Base-by-base conservation (phyloP, 371 early-diverging fungal species). In the Apophysomyces trapeziformis region DNA sequence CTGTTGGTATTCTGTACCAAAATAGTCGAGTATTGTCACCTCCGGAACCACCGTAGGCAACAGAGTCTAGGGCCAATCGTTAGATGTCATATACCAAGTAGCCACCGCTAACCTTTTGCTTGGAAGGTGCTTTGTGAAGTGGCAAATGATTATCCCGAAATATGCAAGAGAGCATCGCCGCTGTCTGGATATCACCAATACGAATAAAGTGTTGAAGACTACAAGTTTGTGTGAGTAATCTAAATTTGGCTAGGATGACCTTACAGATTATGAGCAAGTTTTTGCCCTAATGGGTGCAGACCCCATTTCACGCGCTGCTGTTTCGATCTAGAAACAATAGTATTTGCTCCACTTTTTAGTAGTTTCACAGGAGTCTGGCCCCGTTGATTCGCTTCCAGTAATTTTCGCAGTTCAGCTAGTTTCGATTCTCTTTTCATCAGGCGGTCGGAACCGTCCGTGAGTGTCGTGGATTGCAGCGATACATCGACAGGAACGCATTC, bases 161-260 rank as follows among this genome's bases (percentile, higher is more conserved):
- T 9, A 91, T 89, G 68, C 95, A 95, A 2, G 90, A 81, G 6
- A 96, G 76, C 74, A 96, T 78, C 0, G 95, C 94, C 50, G 92
- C 83, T 46, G 92, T 92, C 72, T 96, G 96, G 36, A 93, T 83
- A 76, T 96, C 95, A 7, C 93, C 92, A 46, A 83, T 77, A 6
- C 71, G 69, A 66, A 88, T 85, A 67, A 90, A 84, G 66, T 90
- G 85, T 0, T 83, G 70, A 37, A 94, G 70, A 38, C 92, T 93
- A 74, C 21, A 38, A n/a, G 3, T 21, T 50, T 21, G 4, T 50
- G 21, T 50, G 21, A 50, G 21, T 56, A 5, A 56, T 37, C 13
- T 36, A 38, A 16, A 56, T 18, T 46, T 45, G 11, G 32, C 13
- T 8, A 43, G 16, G 11, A 13, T 13, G 41, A 35, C 80, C 91